Evolutionary conservation across 176 grass and related monocot species (phyloP).

Genomic region (Aegilops umbellulata): DNA sequence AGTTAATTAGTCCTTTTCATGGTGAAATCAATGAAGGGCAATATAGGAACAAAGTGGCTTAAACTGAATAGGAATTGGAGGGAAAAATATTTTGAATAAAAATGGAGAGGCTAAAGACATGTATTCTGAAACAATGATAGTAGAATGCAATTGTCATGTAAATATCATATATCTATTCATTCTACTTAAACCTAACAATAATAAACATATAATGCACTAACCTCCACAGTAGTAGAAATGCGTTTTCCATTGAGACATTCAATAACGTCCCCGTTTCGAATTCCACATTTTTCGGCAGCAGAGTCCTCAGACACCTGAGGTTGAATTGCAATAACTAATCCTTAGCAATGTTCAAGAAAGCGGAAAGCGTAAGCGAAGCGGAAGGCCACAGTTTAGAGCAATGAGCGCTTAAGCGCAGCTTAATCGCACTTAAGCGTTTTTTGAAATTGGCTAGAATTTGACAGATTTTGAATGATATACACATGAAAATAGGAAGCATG

Average conservation of each 20-base stretch:
- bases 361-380: too few relatives aligned
- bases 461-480: too few relatives aligned
- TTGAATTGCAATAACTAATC: not conserved
- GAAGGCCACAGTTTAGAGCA: too few relatives aligned
- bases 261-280: not conserved
- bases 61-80: not conserved
- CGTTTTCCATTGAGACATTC: not conserved
- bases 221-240: not conserved
- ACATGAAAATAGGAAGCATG: too few relatives aligned
- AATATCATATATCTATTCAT: not conserved
- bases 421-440: too few relatives aligned
- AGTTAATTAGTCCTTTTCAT: not conserved
- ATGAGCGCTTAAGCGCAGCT: too few relatives aligned
- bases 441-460: too few relatives aligned
- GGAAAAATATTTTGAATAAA: not conserved
- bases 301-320: not conserved
- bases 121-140: not conserved
- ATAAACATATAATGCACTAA: not conserved
- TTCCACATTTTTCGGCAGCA: not conserved
- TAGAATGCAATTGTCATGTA: not conserved
- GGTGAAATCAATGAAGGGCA: not conserved
- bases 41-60: not conserved
- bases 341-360: too few relatives aligned
- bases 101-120: not conserved
- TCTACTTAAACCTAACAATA: not conserved